Base-by-base conservation (phyloP, 2,329 filamentous ascomycete species). In the Didymella exigua region DNA sequence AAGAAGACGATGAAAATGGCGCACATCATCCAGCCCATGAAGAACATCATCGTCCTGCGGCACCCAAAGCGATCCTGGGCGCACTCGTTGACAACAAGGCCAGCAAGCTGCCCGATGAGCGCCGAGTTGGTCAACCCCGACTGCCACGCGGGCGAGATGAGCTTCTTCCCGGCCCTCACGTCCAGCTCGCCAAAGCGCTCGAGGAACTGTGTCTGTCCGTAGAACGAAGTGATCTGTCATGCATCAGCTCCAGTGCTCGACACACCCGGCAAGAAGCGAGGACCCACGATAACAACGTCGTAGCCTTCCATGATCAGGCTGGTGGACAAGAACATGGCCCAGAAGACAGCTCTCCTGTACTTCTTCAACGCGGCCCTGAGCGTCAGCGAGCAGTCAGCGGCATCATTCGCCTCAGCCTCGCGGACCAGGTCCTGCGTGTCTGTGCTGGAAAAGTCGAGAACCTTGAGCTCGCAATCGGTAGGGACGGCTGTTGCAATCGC, bases 1-100 rank as follows among this genome's bases (percentile, higher is more conserved):
- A 75, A 78, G 61, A 80, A 80, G 58, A 76, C 75, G 52, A 80
- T 72, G 43, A 76, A 71, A 16, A 74, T 76, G 55, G 57, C 50
- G 8, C 8, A 33, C 13, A 9, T 33, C 5, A 33, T 10, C 10
- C 3, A 33, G 13, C 5, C 3, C 11, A 33, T 5, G 30, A 10
- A 5, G 10, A 5, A 5, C 13, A 33, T 33, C 30, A 33, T 33
- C 3, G 30, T 33, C 14, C 16, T 16, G 11, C 33, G 18, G n/a
- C 33, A 49, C 4, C 36, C 46, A 24, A 49, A 49, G 18, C 46
- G 36, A 19, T 49, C 46, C 8, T 40, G 33, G 23, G 23, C 33
- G 10, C 19, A 49, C 3, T 27, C 46, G 19, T 49, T 49, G 26
- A 49, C 24, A 16, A 49, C 16, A 3, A 49, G 46, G 2, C 46